Conservation (phyloP, 495 filamentous ascomycete species). For the Lepidopterella palustris region DNA sequence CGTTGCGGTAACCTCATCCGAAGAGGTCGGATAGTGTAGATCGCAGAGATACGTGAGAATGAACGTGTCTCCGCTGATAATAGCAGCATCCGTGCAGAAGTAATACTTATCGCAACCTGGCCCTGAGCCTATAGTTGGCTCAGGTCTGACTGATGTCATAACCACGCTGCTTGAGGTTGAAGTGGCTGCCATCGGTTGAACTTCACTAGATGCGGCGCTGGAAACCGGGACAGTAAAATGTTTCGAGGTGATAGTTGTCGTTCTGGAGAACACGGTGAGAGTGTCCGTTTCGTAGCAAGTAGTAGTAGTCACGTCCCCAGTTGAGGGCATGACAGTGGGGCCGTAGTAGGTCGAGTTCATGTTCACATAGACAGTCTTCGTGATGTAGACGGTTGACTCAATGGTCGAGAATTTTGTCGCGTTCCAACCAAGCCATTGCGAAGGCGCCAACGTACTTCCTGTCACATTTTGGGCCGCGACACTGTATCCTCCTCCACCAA, state of each 20-base stretch:
- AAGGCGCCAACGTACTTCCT: background rate
- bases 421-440: background rate
- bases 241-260: background rate
- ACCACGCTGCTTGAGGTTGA: background rate
- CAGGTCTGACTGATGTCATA: too few species aligned
- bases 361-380: background rate
- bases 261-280: background rate
- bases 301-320: background rate
- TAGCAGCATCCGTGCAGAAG: background rate
- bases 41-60: background rate
- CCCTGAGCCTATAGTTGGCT: too few species aligned
- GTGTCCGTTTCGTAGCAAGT: background rate
- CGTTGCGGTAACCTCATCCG: background rate
- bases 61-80: background rate
- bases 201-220: background rate
- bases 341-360: background rate
- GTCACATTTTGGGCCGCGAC: background rate
- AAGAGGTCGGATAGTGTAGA: background rate
- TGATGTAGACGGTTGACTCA: background rate
- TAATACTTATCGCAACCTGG: background rate
- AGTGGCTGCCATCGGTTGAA: background rate
- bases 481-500: background rate
- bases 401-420: background rate
- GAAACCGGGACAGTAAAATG: background rate
- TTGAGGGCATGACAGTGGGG: too few species aligned